phyloP scores from a whole-genome alignment of 1,284 basidiomycete species.

The Stygiomarasmius scandens region DNA sequence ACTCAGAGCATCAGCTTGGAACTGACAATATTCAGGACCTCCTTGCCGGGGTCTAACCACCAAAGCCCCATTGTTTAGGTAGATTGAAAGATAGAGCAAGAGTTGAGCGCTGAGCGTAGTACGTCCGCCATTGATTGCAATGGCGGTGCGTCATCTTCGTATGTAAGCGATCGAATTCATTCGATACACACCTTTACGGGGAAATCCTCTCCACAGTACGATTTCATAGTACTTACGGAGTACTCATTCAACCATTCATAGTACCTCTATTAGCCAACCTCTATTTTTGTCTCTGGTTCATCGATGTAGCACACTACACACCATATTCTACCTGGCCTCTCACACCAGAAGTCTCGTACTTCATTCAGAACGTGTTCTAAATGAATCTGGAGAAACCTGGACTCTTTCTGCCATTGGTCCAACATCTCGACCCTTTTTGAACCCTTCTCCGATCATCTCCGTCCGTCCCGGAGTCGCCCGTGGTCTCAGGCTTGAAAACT shows the following conservation, averaged over 20 bases:
- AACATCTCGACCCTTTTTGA: not conserved
- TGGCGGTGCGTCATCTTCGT: not conserved
- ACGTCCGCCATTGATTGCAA: not conserved
- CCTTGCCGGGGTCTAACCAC: constrained; percentile 16
- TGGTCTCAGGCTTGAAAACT: not conserved
- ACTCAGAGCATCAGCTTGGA: no score
- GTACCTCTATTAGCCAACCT: no score
- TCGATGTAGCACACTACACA: no score
- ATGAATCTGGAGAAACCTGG: not conserved
- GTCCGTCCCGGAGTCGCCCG: not conserved
- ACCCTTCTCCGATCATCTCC: not conserved
- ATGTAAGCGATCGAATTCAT: constrained; percentile 1
- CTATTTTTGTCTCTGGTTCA: no score
- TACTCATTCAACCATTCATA: no score
- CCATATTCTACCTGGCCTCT: not conserved
- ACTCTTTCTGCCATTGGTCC: not conserved
- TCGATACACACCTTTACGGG: no score
- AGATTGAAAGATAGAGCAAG: not conserved
- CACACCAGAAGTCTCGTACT: not conserved
- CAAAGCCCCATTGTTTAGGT: not conserved
- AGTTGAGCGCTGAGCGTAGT: not conserved
- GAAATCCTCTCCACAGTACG: no score
- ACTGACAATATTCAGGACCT: constrained; percentile 66
- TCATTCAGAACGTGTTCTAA: not conserved
- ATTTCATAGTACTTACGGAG: no score